A percentile compares a stretch with the other conserved stretches of the same genome.
Evolutionary conservation across 495 filamentous ascomycete genomes (phyloP).

Genomic region (Halenospora varia): DNA sequence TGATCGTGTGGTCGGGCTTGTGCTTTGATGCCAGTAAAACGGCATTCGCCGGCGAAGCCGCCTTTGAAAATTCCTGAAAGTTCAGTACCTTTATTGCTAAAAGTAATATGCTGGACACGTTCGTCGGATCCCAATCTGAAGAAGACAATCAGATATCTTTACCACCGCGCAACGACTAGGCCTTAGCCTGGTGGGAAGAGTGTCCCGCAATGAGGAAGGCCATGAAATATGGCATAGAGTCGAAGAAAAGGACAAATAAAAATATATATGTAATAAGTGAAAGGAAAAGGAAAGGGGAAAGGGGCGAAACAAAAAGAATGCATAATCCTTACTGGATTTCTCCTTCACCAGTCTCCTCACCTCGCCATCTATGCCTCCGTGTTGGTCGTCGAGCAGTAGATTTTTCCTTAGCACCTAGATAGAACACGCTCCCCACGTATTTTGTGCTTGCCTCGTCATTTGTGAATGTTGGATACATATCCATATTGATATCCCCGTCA

Average conservation of each 20-base stretch:
- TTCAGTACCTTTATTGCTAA: conserved; percentile 10
- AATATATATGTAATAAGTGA: too few relatives aligned
- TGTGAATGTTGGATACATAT: neutral
- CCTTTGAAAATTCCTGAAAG: conserved; percentile 1
- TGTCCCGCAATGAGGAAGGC: neutral
- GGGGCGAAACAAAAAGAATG: neutral
- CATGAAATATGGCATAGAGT: neutral
- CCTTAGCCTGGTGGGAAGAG: too few relatives aligned
- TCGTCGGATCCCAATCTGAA: conserved; percentile 16
- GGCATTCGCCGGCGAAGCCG: neutral
- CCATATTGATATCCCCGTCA: conserved; percentile 1
- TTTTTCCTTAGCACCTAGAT: conserved; percentile 10
- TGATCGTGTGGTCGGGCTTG: neutral
- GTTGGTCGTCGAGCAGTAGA: conserved; percentile 10
- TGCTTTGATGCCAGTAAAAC: conserved; percentile 3
- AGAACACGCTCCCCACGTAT: conserved; percentile 1
- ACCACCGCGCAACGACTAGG: too few relatives aligned
- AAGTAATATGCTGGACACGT: conserved; percentile 11
- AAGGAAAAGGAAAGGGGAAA: neutral
- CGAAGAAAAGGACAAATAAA: too few relatives aligned
- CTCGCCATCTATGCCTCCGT: conserved; percentile 21
- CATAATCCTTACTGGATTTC: conserved; percentile 5
- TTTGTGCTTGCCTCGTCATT: neutral
- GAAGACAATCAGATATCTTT: neutral
- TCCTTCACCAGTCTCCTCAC: conserved; percentile 18